A percentile compares a stretch with the other conserved stretches of the same genome.
These are phyloP conservation scores for Ajuga reptans DNA, from an alignment of 305 asterid species.

Conservation along the genomic window DNA sequence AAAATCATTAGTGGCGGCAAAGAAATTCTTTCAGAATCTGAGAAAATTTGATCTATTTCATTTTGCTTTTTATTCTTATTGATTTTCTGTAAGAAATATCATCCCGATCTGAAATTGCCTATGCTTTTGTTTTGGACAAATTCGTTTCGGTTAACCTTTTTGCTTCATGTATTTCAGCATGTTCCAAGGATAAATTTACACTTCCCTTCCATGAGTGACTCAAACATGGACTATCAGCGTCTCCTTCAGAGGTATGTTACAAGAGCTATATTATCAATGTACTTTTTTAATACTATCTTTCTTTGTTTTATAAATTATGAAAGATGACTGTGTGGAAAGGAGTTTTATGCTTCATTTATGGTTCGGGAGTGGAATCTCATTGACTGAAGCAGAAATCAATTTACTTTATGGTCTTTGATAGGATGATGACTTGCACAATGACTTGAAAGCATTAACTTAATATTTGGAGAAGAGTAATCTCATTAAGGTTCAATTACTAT, in stretches of 20 bases:
- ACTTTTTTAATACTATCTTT: not conserved
- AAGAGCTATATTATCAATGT: not conserved
- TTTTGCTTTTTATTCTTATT: not conserved
- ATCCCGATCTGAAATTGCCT: not conserved
- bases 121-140: not conserved
- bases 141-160: not conserved
- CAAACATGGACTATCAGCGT: constrained; percentile 52
- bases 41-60: too few species aligned
- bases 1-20: too few species aligned
- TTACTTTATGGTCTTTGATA: not conserved
- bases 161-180: constrained; percentile 37
- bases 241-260: constrained; percentile 47
- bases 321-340: not conserved
- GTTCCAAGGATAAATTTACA: constrained; percentile 46
- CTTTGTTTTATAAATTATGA: not conserved
- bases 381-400: not conserved
- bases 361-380: not conserved
- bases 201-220: constrained; percentile 45
- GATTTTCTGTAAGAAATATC: not conserved
- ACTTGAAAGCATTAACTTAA: not conserved
- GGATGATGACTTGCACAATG: not conserved
- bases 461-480: not conserved
- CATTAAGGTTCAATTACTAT: not conserved
- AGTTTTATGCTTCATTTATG: not conserved
- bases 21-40: too few species aligned